phyloP scores from a whole-genome alignment of 2,329 filamentous ascomycete genomes.

The Gaeumannomyces tritici region DNA sequence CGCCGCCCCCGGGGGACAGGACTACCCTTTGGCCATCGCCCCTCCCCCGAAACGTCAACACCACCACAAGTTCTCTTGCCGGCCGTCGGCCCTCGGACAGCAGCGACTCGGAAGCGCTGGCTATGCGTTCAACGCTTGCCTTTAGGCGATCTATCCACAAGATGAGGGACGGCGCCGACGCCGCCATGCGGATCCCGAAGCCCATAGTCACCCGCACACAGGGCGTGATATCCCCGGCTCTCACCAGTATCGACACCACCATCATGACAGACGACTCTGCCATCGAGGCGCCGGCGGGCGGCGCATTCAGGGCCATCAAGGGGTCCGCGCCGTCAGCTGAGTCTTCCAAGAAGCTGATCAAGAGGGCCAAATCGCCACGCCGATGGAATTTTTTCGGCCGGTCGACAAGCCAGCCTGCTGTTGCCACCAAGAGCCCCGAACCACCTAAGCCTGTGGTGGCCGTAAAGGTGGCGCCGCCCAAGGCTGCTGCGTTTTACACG shows the following conservation, averaged over 20 bases:
- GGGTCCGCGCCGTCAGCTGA: conserved; percentile 10
- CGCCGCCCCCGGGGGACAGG: conserved; percentile 27
- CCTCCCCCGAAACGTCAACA: conserved; percentile 27
- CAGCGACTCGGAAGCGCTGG: conserved; percentile 41
- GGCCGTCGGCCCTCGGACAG: conserved; percentile 42
- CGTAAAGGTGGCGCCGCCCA: conserved; percentile 37
- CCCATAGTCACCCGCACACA: conserved; percentile 37
- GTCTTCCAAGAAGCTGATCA: conserved; percentile 43
- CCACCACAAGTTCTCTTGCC: conserved; percentile 12
- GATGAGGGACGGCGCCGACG: conserved; percentile 18
- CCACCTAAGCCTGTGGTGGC: conserved; percentile 29
- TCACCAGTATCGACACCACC: conserved; percentile 47
- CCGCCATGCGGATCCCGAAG: conserved; percentile 37
- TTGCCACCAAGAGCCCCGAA: conserved; percentile 25
- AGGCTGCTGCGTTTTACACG: conserved; percentile 49
- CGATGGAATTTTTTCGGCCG: conserved; percentile 57
- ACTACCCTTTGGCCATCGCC: conserved; percentile 45
- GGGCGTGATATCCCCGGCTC: conserved; percentile 32
- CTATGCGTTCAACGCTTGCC: conserved; percentile 41
- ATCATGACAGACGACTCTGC: conserved; percentile 48
- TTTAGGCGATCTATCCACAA: conserved; percentile 44
- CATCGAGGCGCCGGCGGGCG: conserved; percentile 17
- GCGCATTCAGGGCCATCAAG: conserved; percentile 9
- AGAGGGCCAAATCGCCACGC: conserved; percentile 43
- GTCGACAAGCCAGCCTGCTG: conserved; percentile 32